phyloP scores from a whole-genome alignment of 164 flowering plant species.

The Vitis cinerea region DNA sequence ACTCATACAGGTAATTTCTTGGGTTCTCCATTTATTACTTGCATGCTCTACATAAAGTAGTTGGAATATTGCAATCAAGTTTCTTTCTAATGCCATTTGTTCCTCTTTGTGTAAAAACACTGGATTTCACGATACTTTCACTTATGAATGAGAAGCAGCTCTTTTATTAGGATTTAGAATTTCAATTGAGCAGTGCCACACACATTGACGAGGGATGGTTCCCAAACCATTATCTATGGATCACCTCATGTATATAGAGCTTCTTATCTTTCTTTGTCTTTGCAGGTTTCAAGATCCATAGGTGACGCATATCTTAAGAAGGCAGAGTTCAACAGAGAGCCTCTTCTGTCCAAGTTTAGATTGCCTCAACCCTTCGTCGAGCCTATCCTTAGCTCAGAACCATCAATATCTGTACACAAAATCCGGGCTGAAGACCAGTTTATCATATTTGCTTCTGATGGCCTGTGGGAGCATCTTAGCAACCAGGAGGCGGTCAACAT shows the following conservation, averaged over 20 bases:
- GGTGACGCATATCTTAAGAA: slow-evolving; percentile 69
- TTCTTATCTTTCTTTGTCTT: background rate
- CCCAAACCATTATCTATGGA: background rate
- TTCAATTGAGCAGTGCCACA: too few relatives aligned
- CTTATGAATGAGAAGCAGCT: too few relatives aligned
- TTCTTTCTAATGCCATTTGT: too few relatives aligned
- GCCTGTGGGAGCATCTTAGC: slow-evolving; percentile 69
- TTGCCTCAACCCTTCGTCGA: slow-evolving; percentile 39
- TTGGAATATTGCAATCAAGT: too few relatives aligned
- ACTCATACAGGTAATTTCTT: slow-evolving; percentile 54
- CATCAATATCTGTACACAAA: slow-evolving; percentile 44
- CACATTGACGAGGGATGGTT: too few relatives aligned
- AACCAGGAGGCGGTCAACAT: slow-evolving; percentile 59
- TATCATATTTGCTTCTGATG: slow-evolving; percentile 66
- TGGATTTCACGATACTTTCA: too few relatives aligned
- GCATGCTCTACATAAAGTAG: too few relatives aligned
- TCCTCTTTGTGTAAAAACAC: too few relatives aligned
- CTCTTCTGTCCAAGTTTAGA: slow-evolving; percentile 47
- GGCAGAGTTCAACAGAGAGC: slow-evolving; percentile 62
- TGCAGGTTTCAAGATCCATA: slow-evolving; percentile 61
- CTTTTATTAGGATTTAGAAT: too few relatives aligned
- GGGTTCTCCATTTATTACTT: background rate
- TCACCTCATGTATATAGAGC: background rate
- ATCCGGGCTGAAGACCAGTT: slow-evolving; percentile 49
- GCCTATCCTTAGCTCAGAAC: slow-evolving; percentile 58